A percentile compares a stretch with the other conserved stretches of the same genome.
phyloP scores from a whole-genome alignment of 805 yeast species.

The Torulaspora quercuum region DNA sequence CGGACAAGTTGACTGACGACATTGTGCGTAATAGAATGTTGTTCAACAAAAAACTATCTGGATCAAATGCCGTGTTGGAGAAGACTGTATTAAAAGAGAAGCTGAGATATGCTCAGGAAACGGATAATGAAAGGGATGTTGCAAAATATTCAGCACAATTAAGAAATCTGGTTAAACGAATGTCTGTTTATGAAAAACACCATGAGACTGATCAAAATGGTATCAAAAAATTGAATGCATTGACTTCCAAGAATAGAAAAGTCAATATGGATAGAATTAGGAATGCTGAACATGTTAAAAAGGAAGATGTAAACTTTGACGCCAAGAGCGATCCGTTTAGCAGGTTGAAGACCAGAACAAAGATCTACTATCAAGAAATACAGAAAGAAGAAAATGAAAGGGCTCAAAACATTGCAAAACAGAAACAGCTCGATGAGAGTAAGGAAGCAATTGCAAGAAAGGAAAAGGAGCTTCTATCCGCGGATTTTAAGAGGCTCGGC shows the following conservation, averaged over 20 bases:
- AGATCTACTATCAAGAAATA: conserved; percentile 64
- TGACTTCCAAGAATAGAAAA: conserved; percentile 81
- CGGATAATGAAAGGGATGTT: conserved; percentile 44
- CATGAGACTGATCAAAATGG: conserved; percentile 41
- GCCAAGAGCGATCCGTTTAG: conserved; percentile 76
- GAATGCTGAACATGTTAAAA: conserved; percentile 68
- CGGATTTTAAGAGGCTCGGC: conserved; percentile 57
- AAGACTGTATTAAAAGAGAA: conserved; percentile 70
- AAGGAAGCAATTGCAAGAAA: conserved; percentile 44
- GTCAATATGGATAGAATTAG: conserved; percentile 74
- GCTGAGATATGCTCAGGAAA: conserved; percentile 69
- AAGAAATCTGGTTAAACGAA: conserved; percentile 40
- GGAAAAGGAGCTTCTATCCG: conserved; percentile 45
- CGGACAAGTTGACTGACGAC: conserved; percentile 69
- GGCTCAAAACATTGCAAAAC: conserved; percentile 53
- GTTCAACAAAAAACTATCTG: conserved; percentile 54
- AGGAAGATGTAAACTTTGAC: conserved; percentile 36
- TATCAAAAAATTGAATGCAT: conserved; percentile 55
- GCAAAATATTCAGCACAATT: conserved; percentile 48
- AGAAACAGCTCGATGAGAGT: conserved; percentile 40
- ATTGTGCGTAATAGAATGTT: conserved; percentile 71
- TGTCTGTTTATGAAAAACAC: conserved; percentile 37
- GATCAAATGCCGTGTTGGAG: conserved; percentile 72
- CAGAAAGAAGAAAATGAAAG: conserved; percentile 56
- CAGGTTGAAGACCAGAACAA: conserved; percentile 82